Percentiles rank a stretch among this genome's conserved stretches.
Evolutionary conservation across 768 basidiomycete genomes (phyloP).

Genomic region (Amanita thiersii): DNA sequence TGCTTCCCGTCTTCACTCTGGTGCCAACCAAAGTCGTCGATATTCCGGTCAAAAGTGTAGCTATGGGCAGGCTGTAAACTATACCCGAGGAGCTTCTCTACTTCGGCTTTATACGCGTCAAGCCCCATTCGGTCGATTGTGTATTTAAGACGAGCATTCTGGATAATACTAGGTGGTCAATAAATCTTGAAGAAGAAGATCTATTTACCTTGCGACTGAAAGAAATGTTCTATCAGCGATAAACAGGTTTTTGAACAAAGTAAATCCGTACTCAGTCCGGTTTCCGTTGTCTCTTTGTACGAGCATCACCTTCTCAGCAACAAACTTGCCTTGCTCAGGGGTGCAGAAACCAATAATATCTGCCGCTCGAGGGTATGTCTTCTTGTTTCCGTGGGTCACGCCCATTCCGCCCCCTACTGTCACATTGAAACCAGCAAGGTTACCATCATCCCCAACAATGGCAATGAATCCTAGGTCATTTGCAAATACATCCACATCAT

Average conservation of each 20-base stretch:
- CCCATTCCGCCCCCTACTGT: conserved; percentile 97
- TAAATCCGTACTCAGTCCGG: conserved; percentile 68
- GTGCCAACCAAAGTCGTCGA: conserved; percentile 94
- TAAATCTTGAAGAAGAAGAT: neutral
- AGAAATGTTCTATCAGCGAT: neutral
- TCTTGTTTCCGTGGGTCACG: conserved; percentile 97
- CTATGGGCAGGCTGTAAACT: conserved; percentile 62
- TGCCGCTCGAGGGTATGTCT: conserved; percentile 90
- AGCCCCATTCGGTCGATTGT: conserved; percentile 95
- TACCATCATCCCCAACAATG: conserved; percentile 67
- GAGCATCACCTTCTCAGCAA: conserved; percentile 91
- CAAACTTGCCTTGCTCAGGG: conserved; percentile 71
- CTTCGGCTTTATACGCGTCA: conserved; percentile 78
- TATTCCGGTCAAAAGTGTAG: conserved; percentile 79
- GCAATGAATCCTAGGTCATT: conserved; percentile 98
- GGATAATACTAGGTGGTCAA: conserved; percentile 10
- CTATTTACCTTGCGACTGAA: conserved; percentile 45
- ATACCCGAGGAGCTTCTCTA: conserved; percentile 85
- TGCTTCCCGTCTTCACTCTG: conserved; percentile 81
- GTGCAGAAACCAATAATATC: conserved; percentile 92
- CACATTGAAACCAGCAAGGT: conserved; percentile 91
- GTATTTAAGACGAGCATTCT: conserved; percentile 92
- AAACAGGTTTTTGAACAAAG: neutral
- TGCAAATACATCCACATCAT: conserved; percentile 93
- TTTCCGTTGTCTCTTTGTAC: conserved; percentile 95